These are phyloP conservation scores for Lodderomyces parapsilosis DNA, from an alignment of 1,139 yeast species.

Conservation along the genomic window DNA sequence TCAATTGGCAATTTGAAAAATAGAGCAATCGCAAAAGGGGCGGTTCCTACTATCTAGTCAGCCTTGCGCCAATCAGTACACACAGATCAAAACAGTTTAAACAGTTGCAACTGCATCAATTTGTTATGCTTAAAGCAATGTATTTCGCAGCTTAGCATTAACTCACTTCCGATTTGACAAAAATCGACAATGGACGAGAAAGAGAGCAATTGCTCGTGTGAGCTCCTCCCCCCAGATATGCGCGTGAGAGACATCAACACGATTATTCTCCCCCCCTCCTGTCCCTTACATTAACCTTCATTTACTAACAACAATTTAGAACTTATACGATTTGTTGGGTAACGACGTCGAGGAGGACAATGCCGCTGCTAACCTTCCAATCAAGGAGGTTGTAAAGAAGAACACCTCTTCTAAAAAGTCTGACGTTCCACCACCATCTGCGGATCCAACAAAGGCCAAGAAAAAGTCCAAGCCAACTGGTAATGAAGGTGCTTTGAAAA, in stretches of 20 bases:
- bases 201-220: constrained; percentile 7
- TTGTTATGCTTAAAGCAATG: too few species aligned
- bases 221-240: neutral
- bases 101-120: too few species aligned
- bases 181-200: neutral
- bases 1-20: neutral
- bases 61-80: constrained; percentile 1
- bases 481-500: constrained; percentile 87
- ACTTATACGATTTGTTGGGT: constrained; percentile 52
- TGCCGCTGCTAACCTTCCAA: constrained; percentile 50
- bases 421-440: constrained; percentile 81
- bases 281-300: too few species aligned
- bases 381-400: constrained; percentile 80
- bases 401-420: constrained; percentile 84
- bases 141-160: neutral
- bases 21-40: neutral
- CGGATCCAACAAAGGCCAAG: constrained; percentile 79
- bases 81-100: too few species aligned
- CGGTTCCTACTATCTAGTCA: neutral
- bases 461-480: constrained; percentile 76
- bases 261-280: too few species aligned
- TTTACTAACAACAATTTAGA: constrained; percentile 23
- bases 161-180: neutral
- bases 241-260: neutral
- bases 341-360: constrained; percentile 76